Conservation (phyloP, 768 basidiomycete species). For the Lactifluus subvellereus region DNA sequence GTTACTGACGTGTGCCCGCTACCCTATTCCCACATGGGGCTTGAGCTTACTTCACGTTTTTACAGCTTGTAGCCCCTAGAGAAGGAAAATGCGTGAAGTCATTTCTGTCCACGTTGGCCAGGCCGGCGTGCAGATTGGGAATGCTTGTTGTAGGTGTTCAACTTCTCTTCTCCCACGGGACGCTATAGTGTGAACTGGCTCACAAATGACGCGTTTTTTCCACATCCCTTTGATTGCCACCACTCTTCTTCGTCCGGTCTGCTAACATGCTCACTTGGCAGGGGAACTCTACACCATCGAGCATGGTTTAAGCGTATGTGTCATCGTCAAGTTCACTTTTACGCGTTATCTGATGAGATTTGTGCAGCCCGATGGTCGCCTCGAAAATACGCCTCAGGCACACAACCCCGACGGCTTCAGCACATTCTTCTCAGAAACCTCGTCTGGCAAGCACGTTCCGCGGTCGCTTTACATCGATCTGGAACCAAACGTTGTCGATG, state of each 20-base stretch:
- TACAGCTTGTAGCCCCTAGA: constrained; percentile 19
- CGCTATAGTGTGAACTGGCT: constrained; percentile 17
- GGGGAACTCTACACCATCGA: constrained; percentile 99
- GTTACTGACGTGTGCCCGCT: constrained; percentile 17
- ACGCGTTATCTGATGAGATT: constrained; percentile 24
- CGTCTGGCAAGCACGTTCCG: constrained; percentile 94
- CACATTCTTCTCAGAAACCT: constrained; percentile 99
- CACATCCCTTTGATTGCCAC: not conserved
- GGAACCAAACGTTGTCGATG: constrained; percentile 97
- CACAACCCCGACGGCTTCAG: constrained; percentile 87
- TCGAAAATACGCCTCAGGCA: constrained; percentile 70
- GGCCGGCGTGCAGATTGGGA: constrained; percentile 96
- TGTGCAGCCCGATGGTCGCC: constrained; percentile 86
- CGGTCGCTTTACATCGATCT: constrained; percentile 96
- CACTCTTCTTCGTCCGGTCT: not conserved
- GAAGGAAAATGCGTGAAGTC: constrained; percentile 79
- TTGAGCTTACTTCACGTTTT: not conserved
- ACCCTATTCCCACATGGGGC: constrained; percentile 2
- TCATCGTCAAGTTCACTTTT: constrained; percentile 25
- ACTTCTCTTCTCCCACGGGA: constrained; percentile 13
- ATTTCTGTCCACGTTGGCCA: constrained; percentile 99
- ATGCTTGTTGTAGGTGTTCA: constrained; percentile 87
- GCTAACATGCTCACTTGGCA: constrained; percentile 31
- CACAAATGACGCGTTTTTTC: constrained; percentile 18
- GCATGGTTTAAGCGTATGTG: constrained; percentile 88